These are phyloP conservation scores for Hydrangea macrophylla DNA, from an alignment of 148 eudicot species.

Conservation along the genomic window DNA sequence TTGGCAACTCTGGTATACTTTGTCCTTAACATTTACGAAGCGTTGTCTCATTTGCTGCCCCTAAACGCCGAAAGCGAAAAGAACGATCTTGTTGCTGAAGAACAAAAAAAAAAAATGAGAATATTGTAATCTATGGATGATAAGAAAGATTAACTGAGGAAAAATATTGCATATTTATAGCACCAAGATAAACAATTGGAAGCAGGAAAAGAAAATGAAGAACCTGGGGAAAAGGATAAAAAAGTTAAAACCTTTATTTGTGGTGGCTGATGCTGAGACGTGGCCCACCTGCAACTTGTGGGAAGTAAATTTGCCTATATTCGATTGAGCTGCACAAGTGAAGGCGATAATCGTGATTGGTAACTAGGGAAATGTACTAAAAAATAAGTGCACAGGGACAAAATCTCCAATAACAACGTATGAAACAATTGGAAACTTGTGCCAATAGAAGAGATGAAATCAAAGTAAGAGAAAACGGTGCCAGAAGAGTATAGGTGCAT, in stretches of 20 bases:
- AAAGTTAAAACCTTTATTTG: slow-evolving; percentile 41
- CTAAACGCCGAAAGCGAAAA: slow-evolving; percentile 70
- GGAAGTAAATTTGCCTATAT: slow-evolving; percentile 42
- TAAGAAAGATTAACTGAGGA: not conserved
- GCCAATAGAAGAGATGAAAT: not conserved
- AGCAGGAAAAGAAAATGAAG: not conserved
- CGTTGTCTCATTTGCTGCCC: slow-evolving; percentile 45
- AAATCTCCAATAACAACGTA: not conserved
- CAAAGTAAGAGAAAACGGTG: not conserved
- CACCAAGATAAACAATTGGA: not conserved
- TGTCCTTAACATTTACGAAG: slow-evolving; percentile 12
- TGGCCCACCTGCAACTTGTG: slow-evolving; percentile 50
- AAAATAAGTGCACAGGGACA: not conserved
- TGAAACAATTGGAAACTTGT: not conserved
- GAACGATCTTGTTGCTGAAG: slow-evolving; percentile 69
- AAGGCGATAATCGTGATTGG: not conserved
- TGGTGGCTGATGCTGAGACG: slow-evolving; percentile 30
- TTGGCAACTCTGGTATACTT: not conserved
- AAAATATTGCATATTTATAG: not conserved
- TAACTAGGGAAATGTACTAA: slow-evolving; percentile 9
- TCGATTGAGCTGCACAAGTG: slow-evolving; percentile 59
- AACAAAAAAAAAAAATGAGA: slow-evolving; percentile 17
- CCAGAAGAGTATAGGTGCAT: not conserved
- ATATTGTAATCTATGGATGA: slow-evolving; percentile 13
- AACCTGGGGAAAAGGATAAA: not conserved